Percentiles rank a stretch among this genome's conserved stretches.
Evolutionary conservation across 2,329 filamentous ascomycete species (phyloP).

Genomic region (Fusarium guadeloupense): DNA sequence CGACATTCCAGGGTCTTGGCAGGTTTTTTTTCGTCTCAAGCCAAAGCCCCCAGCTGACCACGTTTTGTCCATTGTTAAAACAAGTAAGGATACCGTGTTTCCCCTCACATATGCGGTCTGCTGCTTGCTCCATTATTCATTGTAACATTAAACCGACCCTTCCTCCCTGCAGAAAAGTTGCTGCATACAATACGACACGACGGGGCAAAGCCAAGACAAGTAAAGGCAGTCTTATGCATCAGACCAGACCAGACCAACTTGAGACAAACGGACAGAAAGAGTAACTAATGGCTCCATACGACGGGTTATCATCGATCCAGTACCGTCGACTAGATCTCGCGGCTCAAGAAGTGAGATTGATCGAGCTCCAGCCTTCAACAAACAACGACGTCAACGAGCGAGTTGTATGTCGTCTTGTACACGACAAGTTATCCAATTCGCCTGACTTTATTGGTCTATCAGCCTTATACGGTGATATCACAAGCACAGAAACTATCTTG

Average conservation of each 20-base stretch:
- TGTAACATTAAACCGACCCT: constrained; percentile 4
- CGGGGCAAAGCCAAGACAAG: background rate
- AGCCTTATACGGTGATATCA: constrained; percentile 34
- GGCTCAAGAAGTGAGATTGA: constrained; percentile 29
- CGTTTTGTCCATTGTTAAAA: background rate
- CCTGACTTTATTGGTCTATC: constrained; percentile 38
- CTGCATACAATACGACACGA: constrained; percentile 8
- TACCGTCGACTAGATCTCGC: constrained; percentile 30
- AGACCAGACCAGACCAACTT: background rate
- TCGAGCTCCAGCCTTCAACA: constrained; percentile 34
- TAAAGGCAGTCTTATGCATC: background rate
- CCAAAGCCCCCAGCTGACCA: background rate
- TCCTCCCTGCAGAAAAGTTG: constrained; percentile 16
- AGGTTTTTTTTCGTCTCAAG: too few relatives aligned
- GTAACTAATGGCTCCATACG: constrained; percentile 26
- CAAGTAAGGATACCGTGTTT: constrained; percentile 17
- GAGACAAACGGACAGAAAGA: background rate
- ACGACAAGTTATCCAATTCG: constrained; percentile 26
- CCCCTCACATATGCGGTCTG: constrained; percentile 14
- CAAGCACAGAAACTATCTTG: constrained; percentile 27
- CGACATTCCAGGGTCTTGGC: constrained; percentile 22
- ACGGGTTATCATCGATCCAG: constrained; percentile 33
- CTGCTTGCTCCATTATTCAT: background rate
- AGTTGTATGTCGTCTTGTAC: constrained; percentile 34
- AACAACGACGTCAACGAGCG: constrained; percentile 33